Conservation (phyloP, 768 basidiomycete species). For the Naganishia friedmannii region DNA sequence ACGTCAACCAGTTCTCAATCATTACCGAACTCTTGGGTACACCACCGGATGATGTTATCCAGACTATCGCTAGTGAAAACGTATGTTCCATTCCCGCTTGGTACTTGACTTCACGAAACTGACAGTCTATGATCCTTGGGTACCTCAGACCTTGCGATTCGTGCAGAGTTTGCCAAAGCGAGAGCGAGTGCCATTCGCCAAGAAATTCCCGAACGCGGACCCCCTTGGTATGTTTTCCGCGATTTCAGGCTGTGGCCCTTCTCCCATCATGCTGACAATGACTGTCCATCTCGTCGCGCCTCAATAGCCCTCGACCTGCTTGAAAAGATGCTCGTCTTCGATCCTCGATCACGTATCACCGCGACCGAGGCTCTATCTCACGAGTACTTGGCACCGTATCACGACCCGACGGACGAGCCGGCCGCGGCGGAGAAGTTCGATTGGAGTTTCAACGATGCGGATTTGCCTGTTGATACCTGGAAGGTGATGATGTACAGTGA, state of each 20-base stretch:
- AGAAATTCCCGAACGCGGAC: conserved; percentile 85
- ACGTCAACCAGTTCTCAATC: conserved; percentile 99
- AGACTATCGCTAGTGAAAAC: conserved; percentile 97
- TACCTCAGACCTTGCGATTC: conserved; percentile 84
- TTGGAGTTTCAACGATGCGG: conserved; percentile 99
- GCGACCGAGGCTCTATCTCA: conserved; percentile 85
- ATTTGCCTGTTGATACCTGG: conserved; percentile 97
- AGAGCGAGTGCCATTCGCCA: conserved; percentile 87
- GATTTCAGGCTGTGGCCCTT: background rate
- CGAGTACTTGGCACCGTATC: conserved; percentile 93
- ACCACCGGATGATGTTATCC: conserved; percentile 99
- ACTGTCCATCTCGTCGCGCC: background rate
- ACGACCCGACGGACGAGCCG: conserved; percentile 97
- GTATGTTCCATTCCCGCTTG: conserved; percentile 57
- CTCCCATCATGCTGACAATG: conserved; percentile 1
- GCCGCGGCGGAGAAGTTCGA: conserved; percentile 90
- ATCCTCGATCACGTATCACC: conserved; percentile 93
- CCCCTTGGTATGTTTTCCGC: conserved; percentile 65
- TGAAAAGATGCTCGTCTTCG: conserved; percentile 98
- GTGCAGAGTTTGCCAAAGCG: conserved; percentile 97
- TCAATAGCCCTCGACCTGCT: conserved; percentile 80
- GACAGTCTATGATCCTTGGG: background rate
- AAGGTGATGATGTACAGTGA: conserved; percentile 99
- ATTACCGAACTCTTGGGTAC: conserved; percentile 97
- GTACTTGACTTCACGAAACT: too few relatives aligned